Evolutionary conservation across 2,329 filamentous ascomycete species (phyloP), one percentile per base, ranked within the genome.

Genomic region (Zymoseptoria passerinii): DNA sequence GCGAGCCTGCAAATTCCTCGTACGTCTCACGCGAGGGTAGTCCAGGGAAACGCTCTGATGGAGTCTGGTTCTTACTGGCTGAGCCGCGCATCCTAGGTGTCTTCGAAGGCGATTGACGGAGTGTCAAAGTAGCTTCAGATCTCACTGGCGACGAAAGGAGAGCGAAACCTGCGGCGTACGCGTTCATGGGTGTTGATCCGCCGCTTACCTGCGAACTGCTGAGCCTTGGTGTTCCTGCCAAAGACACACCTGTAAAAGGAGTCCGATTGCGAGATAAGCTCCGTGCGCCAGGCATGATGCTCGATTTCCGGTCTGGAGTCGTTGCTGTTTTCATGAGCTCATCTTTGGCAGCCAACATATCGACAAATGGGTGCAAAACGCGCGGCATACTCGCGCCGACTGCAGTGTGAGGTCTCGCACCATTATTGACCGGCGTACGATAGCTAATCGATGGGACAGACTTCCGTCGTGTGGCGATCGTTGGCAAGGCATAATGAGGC

Each of bases 401-500:
- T 8, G 70, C 67, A 18, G 69, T 72, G 6, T 53, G 58, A n/a
- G 70, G 69, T 54, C 68, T 59, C 2, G 54, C 19, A 9, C 48
- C 56, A 8, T 54, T n/a, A 48, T 56, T 57, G 18, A 59, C 27
- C 27, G 63, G 56, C 20, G 69, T 63, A 53, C 63, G 55, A 28
- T 60, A 40, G 48, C 54, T 49, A 40, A 66, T 56, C 6, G 65
- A 56, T 50, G 70, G 69, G 16, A 73, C 58, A 8, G 70, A 71
- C 54, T 71, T 71, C 23, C 70, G 68, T 40, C 70, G 64, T 18
- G 68, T 71, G 2, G 71, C 61, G 19, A 70, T 55, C 1, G 70
- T 73, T 3, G 70, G 63, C 44, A 65, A 54, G 19, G 69, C 70
- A 57, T 71, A 73, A 54, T 68, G 65, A 28, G 70, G 70, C 28